phyloP scores from a whole-genome alignment of 352 stramenopile species.

The Phytopythium montanum region DNA sequence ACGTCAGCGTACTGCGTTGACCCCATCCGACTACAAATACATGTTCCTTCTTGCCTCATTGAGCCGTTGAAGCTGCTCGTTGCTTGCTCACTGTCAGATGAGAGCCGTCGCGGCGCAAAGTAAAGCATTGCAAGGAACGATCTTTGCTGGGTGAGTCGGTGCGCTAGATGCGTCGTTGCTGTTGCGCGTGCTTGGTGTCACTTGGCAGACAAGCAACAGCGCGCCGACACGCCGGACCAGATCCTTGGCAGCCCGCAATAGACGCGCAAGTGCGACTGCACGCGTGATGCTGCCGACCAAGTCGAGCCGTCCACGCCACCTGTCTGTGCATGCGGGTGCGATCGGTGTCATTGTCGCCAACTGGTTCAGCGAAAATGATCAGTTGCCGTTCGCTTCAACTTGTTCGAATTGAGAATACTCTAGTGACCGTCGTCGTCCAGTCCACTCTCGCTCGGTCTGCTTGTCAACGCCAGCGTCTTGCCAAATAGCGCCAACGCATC shows the following conservation, averaged over 20 bases:
- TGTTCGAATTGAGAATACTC: background rate
- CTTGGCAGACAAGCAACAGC: background rate
- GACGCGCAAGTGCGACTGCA: background rate
- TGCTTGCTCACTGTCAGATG: background rate
- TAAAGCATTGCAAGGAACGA: background rate
- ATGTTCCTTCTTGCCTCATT: background rate
- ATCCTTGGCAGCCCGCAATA: background rate
- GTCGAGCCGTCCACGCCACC: background rate
- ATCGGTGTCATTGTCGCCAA: background rate
- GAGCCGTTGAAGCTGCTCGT: background rate
- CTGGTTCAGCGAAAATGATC: background rate
- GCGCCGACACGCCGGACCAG: background rate
- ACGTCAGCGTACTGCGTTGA: background rate
- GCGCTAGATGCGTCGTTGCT: background rate
- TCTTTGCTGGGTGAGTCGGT: background rate
- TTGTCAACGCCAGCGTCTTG: no score
- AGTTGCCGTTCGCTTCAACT: background rate
- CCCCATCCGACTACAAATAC: background rate
- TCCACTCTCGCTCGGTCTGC: no score
- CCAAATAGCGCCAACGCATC: no score
- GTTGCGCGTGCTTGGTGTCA: background rate
- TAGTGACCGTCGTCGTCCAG: no score
- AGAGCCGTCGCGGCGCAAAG: background rate
- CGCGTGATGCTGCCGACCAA: background rate
- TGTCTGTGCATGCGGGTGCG: no score